Percentiles rank a stretch among this genome's conserved stretches.
Conservation (phyloP, 2,329 filamentous ascomycete genomes). For the Claviceps pusilla region DNA sequence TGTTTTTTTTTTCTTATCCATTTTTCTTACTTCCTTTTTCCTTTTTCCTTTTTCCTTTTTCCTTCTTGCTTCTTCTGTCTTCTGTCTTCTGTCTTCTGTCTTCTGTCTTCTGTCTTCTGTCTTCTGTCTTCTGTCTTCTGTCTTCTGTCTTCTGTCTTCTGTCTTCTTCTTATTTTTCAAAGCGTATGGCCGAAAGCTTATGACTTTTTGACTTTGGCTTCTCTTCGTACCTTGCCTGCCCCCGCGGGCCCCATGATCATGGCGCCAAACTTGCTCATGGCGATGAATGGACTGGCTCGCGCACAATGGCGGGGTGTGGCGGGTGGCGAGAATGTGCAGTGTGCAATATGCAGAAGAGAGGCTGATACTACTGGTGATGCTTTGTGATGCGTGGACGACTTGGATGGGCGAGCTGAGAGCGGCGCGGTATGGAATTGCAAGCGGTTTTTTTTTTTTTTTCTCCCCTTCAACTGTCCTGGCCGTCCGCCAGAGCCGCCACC, state of each 20-base stretch:
- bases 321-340: neutral
- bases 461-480: no score
- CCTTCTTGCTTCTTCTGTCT: no score
- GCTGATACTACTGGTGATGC: neutral
- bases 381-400: neutral
- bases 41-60: neutral
- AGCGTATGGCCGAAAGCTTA: no score
- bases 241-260: conserved; percentile 94
- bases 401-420: neutral
- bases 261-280: conserved; percentile 86
- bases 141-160: neutral
- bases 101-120: neutral
- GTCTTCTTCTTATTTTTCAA: no score
- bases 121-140: neutral
- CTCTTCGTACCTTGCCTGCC: conserved; percentile 60
- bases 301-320: neutral
- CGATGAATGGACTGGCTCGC: conserved; percentile 8
- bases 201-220: no score
- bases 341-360: no score
- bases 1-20: neutral
- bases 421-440: neutral
- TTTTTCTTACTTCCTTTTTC: no score
- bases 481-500: no score
- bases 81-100: neutral
- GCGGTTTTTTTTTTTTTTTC: neutral